A percentile compares a stretch with the other conserved stretches of the same genome.
Conservation (phyloP, 768 basidiomycete species). For the Suillus subaureus region DNA sequence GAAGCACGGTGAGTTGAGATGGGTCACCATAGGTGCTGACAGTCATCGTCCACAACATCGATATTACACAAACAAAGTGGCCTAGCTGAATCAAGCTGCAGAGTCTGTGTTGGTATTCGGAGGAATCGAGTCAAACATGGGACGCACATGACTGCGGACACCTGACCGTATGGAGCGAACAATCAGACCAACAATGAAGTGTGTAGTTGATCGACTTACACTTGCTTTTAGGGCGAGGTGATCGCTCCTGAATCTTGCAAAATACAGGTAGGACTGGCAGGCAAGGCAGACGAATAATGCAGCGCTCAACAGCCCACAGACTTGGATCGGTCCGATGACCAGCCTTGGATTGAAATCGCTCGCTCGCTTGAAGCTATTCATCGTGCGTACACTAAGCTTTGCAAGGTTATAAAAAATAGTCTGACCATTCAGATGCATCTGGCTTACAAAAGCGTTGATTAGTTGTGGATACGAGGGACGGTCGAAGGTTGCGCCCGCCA, state of each 20-base stretch:
- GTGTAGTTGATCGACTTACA: not conserved
- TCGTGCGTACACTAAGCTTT: not conserved
- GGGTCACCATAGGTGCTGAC: slow-evolving; percentile 8
- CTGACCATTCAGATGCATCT: not conserved
- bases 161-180: not conserved
- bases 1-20: slow-evolving; percentile 4
- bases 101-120: not conserved
- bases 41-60: slow-evolving; percentile 8
- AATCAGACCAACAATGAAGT: not conserved
- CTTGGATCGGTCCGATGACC: slow-evolving; percentile 15
- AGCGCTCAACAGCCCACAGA: slow-evolving; percentile 12
- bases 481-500: not conserved
- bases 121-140: not conserved
- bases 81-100: slow-evolving; percentile 7
- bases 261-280: slow-evolving; percentile 18
- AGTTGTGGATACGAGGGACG: not conserved
- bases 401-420: not conserved
- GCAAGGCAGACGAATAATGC: slow-evolving; percentile 18
- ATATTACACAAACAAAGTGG: slow-evolving; percentile 1
- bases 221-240: slow-evolving; percentile 10
- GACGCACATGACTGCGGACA: slow-evolving; percentile 4
- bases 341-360: not conserved
- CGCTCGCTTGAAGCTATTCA: not conserved
- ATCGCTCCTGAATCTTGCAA: slow-evolving; percentile 11
- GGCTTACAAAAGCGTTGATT: not conserved